Evolutionary conservation across 2,329 filamentous ascomycete genomes (phyloP), one percentile per base, ranked within the genome.

Genomic region (Tolypocladium pustulatum): DNA sequence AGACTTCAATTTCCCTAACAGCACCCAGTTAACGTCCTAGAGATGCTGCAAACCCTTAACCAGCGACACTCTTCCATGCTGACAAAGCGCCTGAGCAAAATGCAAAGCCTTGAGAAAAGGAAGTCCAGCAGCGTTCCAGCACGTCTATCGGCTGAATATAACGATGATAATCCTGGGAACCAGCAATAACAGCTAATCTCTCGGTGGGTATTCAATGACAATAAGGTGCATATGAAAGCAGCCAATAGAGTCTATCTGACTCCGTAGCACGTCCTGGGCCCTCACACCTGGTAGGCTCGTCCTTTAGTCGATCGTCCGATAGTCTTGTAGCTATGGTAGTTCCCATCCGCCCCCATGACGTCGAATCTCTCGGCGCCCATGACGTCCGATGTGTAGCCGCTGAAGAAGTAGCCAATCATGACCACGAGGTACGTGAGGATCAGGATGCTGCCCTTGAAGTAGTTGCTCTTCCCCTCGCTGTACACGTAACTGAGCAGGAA

Each of bases 381-480:
- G 34, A 72, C 67, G 60, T 76, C 75, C 20, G 76, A 72, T 17
- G 77, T 77, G 65, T 70, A 84, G 34, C 83, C 78, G 57, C 90
- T 91, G 60, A 96, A 88, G 75, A 91, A 97, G 77, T 95, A 99
- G 1, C 94, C 94, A 52, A 90, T 84, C 34, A 97, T 78, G 55
- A 99, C 91, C 34, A 97, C 94, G 30, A 97, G 74, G 71, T 99
- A 99, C 38, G 90, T 94, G 56, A 99, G 78, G 63, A 97, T 85
- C 57, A 99, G 80, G 65, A 97, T 97, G 64, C 90, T 96, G 56
- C 94, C 94, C 78, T 99, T 99, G 84, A 99, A 99, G 75, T 99
- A 99, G 74, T 99, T 99, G 78, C 92, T 97, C 84, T 99, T 99
- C 46, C 94, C 94, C 75, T 99, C 94, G 56, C 93, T 90, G 67